Conservation (phyloP, 1,284 basidiomycete species). For the Ceratobasidium sp. region DNA sequence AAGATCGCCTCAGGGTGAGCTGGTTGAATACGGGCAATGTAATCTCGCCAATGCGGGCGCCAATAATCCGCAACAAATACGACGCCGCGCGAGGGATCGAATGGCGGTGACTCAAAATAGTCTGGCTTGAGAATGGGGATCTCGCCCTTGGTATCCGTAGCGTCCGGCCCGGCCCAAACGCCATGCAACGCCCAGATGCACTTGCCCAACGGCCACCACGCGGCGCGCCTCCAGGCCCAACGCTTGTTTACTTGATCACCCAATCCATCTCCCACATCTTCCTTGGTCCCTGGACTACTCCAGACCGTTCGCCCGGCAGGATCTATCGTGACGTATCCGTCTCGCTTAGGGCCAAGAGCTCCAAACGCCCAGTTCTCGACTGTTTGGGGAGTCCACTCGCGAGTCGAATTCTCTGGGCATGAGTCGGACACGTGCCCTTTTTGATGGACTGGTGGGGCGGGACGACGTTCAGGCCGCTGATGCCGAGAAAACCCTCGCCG, state of each 20-base stretch:
- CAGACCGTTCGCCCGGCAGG: slow-evolving; percentile 84
- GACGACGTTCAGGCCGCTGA: too few relatives aligned
- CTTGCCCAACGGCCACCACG: slow-evolving; percentile 83
- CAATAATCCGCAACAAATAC: slow-evolving; percentile 88
- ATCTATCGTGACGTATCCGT: slow-evolving; percentile 83
- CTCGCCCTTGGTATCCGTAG: slow-evolving; percentile 50
- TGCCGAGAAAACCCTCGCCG: too few relatives aligned
- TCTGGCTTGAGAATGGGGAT: slow-evolving; percentile 72
- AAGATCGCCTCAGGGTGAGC: slow-evolving; percentile 88
- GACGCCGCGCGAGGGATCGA: slow-evolving; percentile 60
- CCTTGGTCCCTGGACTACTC: slow-evolving; percentile 66
- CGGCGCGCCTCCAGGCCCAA: slow-evolving; percentile 77
- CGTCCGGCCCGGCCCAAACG: slow-evolving; percentile 82
- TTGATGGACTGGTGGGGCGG: too few relatives aligned
- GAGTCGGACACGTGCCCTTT: too few relatives aligned
- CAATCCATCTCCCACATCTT: slow-evolving; percentile 54
- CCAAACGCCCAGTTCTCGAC: too few relatives aligned
- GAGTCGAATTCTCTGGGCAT: too few relatives aligned
- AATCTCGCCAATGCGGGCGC: slow-evolving; percentile 80
- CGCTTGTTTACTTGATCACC: too few relatives aligned
- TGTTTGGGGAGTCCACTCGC: too few relatives aligned
- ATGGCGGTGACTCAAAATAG: slow-evolving; percentile 77
- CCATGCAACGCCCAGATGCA: slow-evolving; percentile 95
- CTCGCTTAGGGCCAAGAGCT: slow-evolving; percentile 58
- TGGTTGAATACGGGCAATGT: slow-evolving; percentile 73